Evolutionary conservation across 495 filamentous ascomycete genomes (phyloP), one percentile per base, ranked within the genome.

Genomic region (Aspergillus leporis): DNA sequence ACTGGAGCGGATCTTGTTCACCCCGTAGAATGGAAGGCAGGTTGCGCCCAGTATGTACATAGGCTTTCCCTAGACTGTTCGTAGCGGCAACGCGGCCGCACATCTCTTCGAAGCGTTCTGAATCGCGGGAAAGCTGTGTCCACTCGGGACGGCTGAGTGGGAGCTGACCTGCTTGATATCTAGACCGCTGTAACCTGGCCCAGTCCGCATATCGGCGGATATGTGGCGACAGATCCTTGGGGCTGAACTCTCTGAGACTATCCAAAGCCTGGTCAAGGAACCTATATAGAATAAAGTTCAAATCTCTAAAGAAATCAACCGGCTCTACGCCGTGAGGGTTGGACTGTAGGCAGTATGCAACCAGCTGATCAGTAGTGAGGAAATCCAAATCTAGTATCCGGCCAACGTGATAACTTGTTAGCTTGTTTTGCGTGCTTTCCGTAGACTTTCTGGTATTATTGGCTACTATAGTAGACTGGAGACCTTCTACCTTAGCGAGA

Each of bases 381-480:
- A 58, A 14, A 52, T 52, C 55, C 23, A 51, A 36, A 31, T 53
- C 55, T 38, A 43, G 55, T 14, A 48, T 13, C 30, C 21, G 55
- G 18, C 52, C n/a, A 10, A 51, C 16, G 34, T 58, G 13, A n/a
- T 58, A 51, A 12, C 21, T 22, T 5, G 43, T 40, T 25, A 45
- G 30, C 32, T 31, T 52, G 18, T 30, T 16, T 14, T 58, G 22
- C 2, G 13, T 4, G 3, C 9, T n/a, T 9, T 31, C 43, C 1
- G 19, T 18, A 31, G 14, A n/a, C 23, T 58, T 45, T 19, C 31
- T 53, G 2, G 28, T 18, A 18, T 25, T 51, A 18, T 51, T n/a
- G 12, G 46, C 46, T 3, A 60, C 58, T 13, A 60, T 60, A 2
- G 58, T 60, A 14, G 52, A 55, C 40, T 55, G 38, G 1, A 60